These are phyloP conservation scores for Vitis amurensis DNA, from an alignment of 164 flowering plant species.

Conservation along the genomic window DNA sequence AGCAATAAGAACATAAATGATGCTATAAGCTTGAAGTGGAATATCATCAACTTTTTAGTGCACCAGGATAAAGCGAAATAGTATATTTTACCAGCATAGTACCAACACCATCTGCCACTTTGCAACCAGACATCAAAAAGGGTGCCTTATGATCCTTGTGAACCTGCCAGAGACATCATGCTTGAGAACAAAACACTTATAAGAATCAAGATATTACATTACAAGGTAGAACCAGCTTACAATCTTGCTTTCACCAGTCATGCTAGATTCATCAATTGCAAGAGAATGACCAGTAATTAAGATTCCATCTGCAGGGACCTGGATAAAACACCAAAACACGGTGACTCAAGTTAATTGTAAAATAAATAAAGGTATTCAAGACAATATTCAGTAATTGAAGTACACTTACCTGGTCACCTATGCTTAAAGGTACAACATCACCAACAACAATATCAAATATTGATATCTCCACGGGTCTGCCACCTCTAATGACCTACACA, in stretches of 20 bases:
- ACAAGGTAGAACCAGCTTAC: conserved; percentile 40
- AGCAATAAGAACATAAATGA: neutral
- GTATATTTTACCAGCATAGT: conserved; percentile 86
- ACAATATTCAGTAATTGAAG: neutral
- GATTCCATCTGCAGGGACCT: conserved; percentile 98
- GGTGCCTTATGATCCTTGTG: conserved; percentile 79
- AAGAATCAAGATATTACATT: neutral
- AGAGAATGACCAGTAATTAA: conserved; percentile 83
- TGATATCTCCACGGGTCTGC: conserved; percentile 67
- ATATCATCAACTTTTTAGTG: neutral
- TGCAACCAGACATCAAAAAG: conserved; percentile 98
- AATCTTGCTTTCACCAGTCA: conserved; percentile 99
- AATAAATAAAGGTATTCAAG: neutral
- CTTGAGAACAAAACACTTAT: conserved; percentile 2
- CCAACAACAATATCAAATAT: conserved; percentile 97
- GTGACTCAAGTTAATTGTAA: neutral
- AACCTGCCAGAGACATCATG: conserved; percentile 42
- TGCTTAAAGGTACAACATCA: conserved; percentile 88
- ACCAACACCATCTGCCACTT: conserved; percentile 97
- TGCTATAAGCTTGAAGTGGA: neutral
- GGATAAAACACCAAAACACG: neutral
- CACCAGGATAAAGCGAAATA: neutral
- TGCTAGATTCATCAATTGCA: conserved; percentile 96
- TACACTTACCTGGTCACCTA: conserved; percentile 83
- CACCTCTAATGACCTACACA: conserved; percentile 77